phyloP scores from a whole-genome alignment of 306 rosid species.

The Sphenostylis stenocarpa region DNA sequence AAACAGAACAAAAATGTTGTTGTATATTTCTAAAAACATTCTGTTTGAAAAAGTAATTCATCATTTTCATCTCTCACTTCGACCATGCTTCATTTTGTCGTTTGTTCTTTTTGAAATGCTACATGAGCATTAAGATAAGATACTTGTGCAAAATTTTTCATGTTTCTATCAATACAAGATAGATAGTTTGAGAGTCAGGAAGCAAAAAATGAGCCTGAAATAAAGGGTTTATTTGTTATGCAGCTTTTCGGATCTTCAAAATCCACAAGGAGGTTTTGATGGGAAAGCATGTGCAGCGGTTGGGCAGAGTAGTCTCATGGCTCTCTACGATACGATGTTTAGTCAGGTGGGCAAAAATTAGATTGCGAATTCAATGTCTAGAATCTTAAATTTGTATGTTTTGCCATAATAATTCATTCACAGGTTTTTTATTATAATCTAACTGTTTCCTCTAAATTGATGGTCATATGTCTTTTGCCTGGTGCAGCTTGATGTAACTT shows the following conservation, averaged over 20 bases:
- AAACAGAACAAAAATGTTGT: neutral
- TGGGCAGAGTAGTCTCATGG: conserved; percentile 96
- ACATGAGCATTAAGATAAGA: neutral
- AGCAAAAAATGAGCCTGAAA: neutral
- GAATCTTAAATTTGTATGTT: neutral
- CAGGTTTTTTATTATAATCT: conserved; percentile 1
- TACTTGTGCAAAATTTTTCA: neutral
- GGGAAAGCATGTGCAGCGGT: conserved; percentile 96
- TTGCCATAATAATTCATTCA: neutral
- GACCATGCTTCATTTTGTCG: neutral
- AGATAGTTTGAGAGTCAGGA: neutral
- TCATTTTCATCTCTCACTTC: neutral
- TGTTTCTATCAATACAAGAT: neutral
- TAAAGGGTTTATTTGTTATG: conserved; percentile 19
- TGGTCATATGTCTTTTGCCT: conserved; percentile 24
- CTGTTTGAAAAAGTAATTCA: neutral
- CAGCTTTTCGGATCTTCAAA: conserved; percentile 89
- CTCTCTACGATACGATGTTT: conserved; percentile 89
- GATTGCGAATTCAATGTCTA: neutral
- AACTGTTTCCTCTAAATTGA: conserved; percentile 3
- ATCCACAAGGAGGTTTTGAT: conserved; percentile 66
- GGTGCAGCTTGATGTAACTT: conserved; percentile 89
- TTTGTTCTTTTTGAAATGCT: neutral
- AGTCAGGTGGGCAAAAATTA: conserved; percentile 58
- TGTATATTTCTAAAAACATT: neutral